phyloP scores from a whole-genome alignment of 352 stramenopile species.

The Phytopythium chamaehyphon region DNA sequence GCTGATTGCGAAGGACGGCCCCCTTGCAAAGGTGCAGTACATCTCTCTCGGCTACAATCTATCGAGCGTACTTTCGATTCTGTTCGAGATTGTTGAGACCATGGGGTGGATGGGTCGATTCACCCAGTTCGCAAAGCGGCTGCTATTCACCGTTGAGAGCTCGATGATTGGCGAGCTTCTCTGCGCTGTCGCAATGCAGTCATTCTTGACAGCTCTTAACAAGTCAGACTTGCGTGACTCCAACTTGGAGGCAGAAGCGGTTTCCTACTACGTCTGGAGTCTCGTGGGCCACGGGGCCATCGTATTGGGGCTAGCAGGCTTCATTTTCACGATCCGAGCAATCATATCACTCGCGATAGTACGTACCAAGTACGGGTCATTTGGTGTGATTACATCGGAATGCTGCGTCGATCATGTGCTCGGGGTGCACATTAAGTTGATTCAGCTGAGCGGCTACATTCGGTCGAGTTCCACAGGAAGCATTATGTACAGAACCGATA shows the following conservation, averaged over 20 bases:
- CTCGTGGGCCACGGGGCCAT: slow-evolving; percentile 14
- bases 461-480: slow-evolving; percentile 4
- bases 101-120: slow-evolving; percentile 13
- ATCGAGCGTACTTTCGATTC: slow-evolving; percentile 16
- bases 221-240: slow-evolving; percentile 9
- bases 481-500: slow-evolving; percentile 15
- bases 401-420: slow-evolving; percentile 17
- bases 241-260: slow-evolving; percentile 5
- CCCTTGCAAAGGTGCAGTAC: slow-evolving; percentile 17
- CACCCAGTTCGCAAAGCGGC: slow-evolving; percentile 3
- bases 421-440: slow-evolving; percentile 15
- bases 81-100: slow-evolving; percentile 26
- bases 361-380: background rate
- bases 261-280: slow-evolving; percentile 16
- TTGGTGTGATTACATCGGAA: background rate
- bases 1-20: slow-evolving; percentile 16
- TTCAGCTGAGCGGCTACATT: slow-evolving; percentile 15
- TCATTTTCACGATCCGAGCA: slow-evolving; percentile 1
- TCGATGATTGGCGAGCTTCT: slow-evolving; percentile 20
- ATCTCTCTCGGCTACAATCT: slow-evolving; percentile 28
- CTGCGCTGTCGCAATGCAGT: slow-evolving; percentile 11
- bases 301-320: slow-evolving; percentile 8
- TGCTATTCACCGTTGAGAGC: slow-evolving; percentile 23
- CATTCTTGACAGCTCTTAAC: slow-evolving; percentile 17
- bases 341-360: background rate